Percentiles rank a stretch among this genome's conserved stretches.
These are phyloP conservation scores for Prunus yedoensis DNA, from an alignment of 331 rosid genomes.

Conservation along the genomic window DNA sequence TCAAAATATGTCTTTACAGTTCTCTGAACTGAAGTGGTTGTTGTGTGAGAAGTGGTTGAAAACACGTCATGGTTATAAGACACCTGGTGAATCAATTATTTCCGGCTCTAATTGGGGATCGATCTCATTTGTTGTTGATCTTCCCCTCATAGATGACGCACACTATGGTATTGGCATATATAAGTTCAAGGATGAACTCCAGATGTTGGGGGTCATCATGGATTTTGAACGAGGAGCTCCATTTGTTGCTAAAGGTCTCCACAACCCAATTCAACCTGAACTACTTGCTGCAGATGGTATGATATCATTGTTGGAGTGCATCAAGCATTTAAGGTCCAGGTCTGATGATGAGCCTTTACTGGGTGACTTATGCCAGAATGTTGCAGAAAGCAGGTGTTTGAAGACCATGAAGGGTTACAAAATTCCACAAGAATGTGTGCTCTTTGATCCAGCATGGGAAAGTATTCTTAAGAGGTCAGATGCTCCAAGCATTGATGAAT, in stretches of 20 bases:
- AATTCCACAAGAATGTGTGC: conserved; percentile 13
- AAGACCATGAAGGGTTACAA: conserved; percentile 12
- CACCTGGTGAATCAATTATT: conserved; percentile 24
- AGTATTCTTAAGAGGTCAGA: too few species aligned
- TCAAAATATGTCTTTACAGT: not conserved
- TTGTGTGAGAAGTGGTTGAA: conserved; percentile 24
- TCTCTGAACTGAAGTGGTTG: conserved; percentile 11
- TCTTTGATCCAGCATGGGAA: too few species aligned
- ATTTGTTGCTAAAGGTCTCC: conserved; percentile 20
- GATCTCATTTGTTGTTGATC: conserved; percentile 11
- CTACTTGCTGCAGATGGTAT: conserved; percentile 12
- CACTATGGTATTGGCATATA: conserved; percentile 9
- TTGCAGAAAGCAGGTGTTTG: conserved; percentile 10
- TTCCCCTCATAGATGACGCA: conserved; percentile 25
- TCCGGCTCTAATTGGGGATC: conserved; percentile 15
- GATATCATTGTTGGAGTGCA: conserved; percentile 19
- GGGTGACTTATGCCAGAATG: not conserved
- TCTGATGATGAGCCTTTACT: not conserved
- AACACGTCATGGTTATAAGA: conserved; percentile 25
- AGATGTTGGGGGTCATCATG: conserved; percentile 19
- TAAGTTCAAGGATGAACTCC: conserved; percentile 19
- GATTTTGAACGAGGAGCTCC: conserved; percentile 19
- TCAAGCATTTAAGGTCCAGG: not conserved
- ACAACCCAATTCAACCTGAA: conserved; percentile 2
- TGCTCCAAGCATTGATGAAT: too few species aligned